Evolutionary conservation across 2,329 filamentous ascomycete species (phyloP).

Genomic region (Phialophora chinensis): DNA sequence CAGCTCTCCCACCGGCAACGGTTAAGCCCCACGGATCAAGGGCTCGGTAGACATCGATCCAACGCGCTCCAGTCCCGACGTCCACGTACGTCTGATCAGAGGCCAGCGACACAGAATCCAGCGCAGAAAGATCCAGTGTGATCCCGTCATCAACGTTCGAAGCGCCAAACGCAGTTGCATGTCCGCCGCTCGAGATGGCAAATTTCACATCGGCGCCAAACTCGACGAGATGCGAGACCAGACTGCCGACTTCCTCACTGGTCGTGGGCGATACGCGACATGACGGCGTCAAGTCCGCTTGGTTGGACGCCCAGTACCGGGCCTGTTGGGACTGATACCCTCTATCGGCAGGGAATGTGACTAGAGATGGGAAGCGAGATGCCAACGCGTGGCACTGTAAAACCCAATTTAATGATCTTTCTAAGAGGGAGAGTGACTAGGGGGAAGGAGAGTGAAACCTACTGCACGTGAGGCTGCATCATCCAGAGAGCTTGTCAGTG

Average conservation of each 20-base stretch:
- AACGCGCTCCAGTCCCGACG: slow-evolving; percentile 7
- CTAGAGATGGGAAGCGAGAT: neutral
- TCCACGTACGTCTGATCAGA: neutral
- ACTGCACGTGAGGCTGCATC: neutral
- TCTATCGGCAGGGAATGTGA: slow-evolving; percentile 1
- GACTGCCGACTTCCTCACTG: neutral
- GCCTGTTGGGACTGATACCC: slow-evolving; percentile 6
- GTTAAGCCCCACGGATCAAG: neutral
- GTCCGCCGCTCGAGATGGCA: neutral
- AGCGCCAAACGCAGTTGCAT: neutral
- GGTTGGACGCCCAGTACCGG: slow-evolving; percentile 12
- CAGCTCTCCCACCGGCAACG: neutral
- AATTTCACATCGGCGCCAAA: neutral
- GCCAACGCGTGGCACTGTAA: slow-evolving; percentile 5
- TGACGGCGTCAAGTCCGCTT: slow-evolving; percentile 7
- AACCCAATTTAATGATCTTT: neutral
- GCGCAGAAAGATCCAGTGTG: slow-evolving; percentile 7
- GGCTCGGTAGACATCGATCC: slow-evolving; percentile 3
- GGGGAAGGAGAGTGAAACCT: neutral
- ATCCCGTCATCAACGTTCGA: slow-evolving; percentile 8
- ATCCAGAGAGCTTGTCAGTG: neutral
- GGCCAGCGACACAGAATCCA: neutral
- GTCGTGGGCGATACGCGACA: slow-evolving; percentile 2
- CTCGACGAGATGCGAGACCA: neutral
- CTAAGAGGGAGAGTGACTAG: neutral